phyloP scores from a whole-genome alignment of 495 filamentous ascomycete species.

The Eremomyces bilateralis region DNA sequence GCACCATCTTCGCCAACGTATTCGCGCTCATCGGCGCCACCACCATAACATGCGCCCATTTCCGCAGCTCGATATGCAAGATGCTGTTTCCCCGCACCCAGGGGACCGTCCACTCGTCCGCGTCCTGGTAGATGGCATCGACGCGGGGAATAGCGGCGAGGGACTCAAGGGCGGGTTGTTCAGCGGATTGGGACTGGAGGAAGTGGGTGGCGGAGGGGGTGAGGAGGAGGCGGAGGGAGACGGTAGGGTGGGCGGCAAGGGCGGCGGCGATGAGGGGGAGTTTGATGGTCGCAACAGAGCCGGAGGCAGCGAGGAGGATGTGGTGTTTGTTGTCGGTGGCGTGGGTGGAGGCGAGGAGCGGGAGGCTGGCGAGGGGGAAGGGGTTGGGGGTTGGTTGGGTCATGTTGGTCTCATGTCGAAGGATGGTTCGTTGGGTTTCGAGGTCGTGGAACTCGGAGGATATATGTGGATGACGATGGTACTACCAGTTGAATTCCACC shows the following conservation, averaged over 20 bases:
- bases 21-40: slow-evolving; percentile 66
- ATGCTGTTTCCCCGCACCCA: slow-evolving; percentile 49
- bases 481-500: too few species aligned
- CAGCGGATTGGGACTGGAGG: slow-evolving; percentile 39
- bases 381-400: too few species aligned
- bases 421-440: too few species aligned
- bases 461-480: too few species aligned
- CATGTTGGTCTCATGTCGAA: too few species aligned
- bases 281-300: slow-evolving; percentile 79
- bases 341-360: slow-evolving; percentile 12
- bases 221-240: slow-evolving; percentile 62
- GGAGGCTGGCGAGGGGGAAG: not conserved
- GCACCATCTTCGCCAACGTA: slow-evolving; percentile 53
- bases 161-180: slow-evolving; percentile 40
- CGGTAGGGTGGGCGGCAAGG: slow-evolving; percentile 31
- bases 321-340: slow-evolving; percentile 43
- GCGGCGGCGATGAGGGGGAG: slow-evolving; percentile 46
- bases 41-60: slow-evolving; percentile 61
- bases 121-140: slow-evolving; percentile 52
- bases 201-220: slow-evolving; percentile 51
- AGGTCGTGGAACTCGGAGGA: too few species aligned
- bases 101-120: slow-evolving; percentile 58
- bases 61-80: slow-evolving; percentile 65
- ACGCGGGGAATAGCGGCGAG: slow-evolving; percentile 33
- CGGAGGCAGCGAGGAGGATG: slow-evolving; percentile 55